phyloP scores from a whole-genome alignment of 805 yeast species.

The Tetrapisispora iriomotensis region DNA sequence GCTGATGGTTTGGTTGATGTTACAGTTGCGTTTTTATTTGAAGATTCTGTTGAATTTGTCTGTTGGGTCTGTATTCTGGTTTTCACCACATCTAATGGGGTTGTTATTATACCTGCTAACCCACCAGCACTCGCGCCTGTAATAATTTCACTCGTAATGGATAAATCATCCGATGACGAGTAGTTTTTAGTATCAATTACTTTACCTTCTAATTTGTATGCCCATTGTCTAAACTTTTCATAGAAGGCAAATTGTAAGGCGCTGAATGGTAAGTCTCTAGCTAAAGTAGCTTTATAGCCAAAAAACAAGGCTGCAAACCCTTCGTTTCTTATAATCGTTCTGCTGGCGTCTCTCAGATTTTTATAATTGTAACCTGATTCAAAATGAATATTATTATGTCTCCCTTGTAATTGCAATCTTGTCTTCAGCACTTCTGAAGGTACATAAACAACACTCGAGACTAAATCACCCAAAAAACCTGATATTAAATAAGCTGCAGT shows the following conservation, averaged over 20 bases:
- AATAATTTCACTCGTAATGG: slow-evolving; percentile 51
- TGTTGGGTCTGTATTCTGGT: slow-evolving; percentile 88
- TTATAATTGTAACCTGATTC: slow-evolving; percentile 79
- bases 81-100: slow-evolving; percentile 87
- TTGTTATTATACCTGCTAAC: slow-evolving; percentile 76
- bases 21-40: background rate
- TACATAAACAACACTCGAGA: slow-evolving; percentile 79
- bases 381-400: slow-evolving; percentile 68
- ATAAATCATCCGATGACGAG: slow-evolving; percentile 34
- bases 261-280: slow-evolving; percentile 89
- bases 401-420: slow-evolving; percentile 85
- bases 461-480: slow-evolving; percentile 90
- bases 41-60: slow-evolving; percentile 11
- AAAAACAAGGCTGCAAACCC: slow-evolving; percentile 69
- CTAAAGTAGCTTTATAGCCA: slow-evolving; percentile 90
- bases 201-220: slow-evolving; percentile 32
- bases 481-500: slow-evolving; percentile 72
- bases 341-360: slow-evolving; percentile 62
- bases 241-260: slow-evolving; percentile 95
- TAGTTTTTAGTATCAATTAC: slow-evolving; percentile 16
- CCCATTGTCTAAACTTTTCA: slow-evolving; percentile 60
- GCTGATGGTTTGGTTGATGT: slow-evolving; percentile 14
- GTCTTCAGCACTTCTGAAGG: slow-evolving; percentile 95
- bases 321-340: slow-evolving; percentile 54
- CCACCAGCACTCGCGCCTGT: slow-evolving; percentile 98